Evolutionary conservation across 2,329 filamentous ascomycete genomes (phyloP), one percentile per base, ranked within the genome.

Genomic region (Exserohilum rostratum): DNA sequence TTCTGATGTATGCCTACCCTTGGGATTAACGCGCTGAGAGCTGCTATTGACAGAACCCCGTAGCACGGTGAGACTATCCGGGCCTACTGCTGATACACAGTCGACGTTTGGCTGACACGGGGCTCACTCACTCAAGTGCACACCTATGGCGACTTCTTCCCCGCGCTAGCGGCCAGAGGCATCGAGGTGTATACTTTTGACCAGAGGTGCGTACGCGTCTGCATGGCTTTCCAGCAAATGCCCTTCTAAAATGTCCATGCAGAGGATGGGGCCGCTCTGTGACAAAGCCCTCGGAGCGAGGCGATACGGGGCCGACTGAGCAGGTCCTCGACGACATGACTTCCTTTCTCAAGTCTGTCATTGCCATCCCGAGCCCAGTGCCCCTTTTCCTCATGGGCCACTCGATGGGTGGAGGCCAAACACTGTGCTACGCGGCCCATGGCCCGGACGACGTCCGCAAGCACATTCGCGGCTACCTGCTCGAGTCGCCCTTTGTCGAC

Each of bases 351-450:
- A 80, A 80, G 55, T 78, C 79, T 29, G 83, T 88, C 58, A 77
- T 87, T 25, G 83, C 88, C 59, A 77, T 87, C 5, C 82, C 82
- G 9, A 72, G 76, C 35, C 63, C 72, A 9, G 57, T 76, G 2
- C 91, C 91, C 0, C 70, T 96, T 13, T 97, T 96, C 76, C 82
- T 97, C 17, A 86, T 95, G 80, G 93, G 93, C 48, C 91, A 96
- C 76, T 92, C 88, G 18, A 96, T 96, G 91, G 93, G 93, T 61
- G 93, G 93, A 55, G 90, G 87, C 20, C 84, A 96, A 75, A 84
- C 87, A 5, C 78, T 96, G 7, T 86, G 85, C 38, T 87, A 85
- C 64, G 78, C 77, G 56, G 74, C 76, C 27, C 69, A 69, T 39
- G 80, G 77, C 17, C 80, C 78, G 4, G 60, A 64, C 38, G 82